These are phyloP conservation scores for Pythium grandisporangium DNA, from an alignment of 352 stramenopile genomes.

Conservation along the genomic window DNA sequence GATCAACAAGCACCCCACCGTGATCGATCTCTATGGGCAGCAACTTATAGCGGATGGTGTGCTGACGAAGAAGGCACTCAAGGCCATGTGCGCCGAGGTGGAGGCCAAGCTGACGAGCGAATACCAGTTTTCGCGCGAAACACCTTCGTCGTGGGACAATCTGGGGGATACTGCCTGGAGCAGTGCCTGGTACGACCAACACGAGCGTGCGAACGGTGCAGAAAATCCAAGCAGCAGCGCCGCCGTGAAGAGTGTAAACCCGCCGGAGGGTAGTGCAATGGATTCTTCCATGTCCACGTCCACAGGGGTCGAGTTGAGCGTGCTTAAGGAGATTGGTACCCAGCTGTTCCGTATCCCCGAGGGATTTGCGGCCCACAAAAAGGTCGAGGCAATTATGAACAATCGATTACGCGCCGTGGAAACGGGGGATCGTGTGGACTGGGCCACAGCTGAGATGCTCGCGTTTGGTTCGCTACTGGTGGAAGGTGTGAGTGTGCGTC, in stretches of 20 bases:
- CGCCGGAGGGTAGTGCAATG: constrained; percentile 18
- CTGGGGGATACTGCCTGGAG: constrained; percentile 57
- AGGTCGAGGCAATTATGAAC: constrained; percentile 83
- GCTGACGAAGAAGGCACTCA: constrained; percentile 33
- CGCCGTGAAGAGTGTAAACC: constrained; percentile 13
- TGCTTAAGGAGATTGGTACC: constrained; percentile 65
- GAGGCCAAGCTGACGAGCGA: constrained; percentile 53
- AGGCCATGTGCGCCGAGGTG: constrained; percentile 46
- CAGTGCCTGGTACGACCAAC: constrained; percentile 41
- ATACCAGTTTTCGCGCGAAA: constrained; percentile 62
- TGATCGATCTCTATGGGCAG: constrained; percentile 70
- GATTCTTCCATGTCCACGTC: not conserved
- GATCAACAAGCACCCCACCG: constrained; percentile 80
- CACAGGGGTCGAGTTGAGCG: constrained; percentile 63
- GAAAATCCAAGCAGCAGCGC: constrained; percentile 1
- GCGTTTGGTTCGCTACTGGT: constrained; percentile 77
- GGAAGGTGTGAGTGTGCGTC: constrained; percentile 75
- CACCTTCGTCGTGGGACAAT: constrained; percentile 75
- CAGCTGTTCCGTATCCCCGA: constrained; percentile 76
- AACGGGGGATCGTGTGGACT: constrained; percentile 78
- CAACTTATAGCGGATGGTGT: constrained; percentile 52
- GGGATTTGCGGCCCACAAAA: constrained; percentile 78
- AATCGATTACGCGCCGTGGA: constrained; percentile 72
- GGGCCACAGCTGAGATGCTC: constrained; percentile 83
- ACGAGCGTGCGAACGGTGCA: constrained; percentile 1